Evolutionary conservation across 495 filamentous ascomycete genomes (phyloP), one percentile per base, ranked within the genome.

Genomic region (Sphaerosporella brunnea): DNA sequence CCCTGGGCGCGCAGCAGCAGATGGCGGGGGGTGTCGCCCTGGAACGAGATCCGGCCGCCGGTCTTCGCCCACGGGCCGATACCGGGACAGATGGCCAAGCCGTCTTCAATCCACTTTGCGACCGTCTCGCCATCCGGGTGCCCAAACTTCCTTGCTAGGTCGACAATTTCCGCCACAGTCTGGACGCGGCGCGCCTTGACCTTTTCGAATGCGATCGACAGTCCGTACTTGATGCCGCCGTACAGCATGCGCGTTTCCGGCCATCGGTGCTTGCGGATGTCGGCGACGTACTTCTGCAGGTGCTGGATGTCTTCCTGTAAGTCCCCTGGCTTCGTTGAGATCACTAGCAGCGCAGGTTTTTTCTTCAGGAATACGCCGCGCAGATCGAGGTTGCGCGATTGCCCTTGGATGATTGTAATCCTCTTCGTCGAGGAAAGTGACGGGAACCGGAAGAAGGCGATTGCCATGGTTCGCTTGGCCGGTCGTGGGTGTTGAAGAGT

Each of bases 151-250:
- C 26, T 26, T 24, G 40, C 40, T 10, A 25, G 8, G 10, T 43
- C 40, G 19, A 43, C 18, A 2, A 43, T 26, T 2, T 43, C 13
- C 21, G 19, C 13, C 3, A 43, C 20, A 11, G 21, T 26, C 5
- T 25, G 13, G 3, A 11, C 21, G 13, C 40, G 8, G 10, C 40
- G 21, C 10, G 26, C 20, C 40, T 26, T 24, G 20, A 13, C 21
- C 40, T 43, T 43, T 23, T 43, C 40, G 40, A 43, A 43, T 3
- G 19, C 23, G 40, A 43, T 26, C 11, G 9, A 1, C 7, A 43
- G 21, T 11, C 40, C 13, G 24, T 24, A 20, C 19, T 24, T 18
- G 40, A 43, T 43, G 24, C 21, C 21, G 9, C 13, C 23, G 40
- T 26, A 9, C 13, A 18, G 40, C 35, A 18, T 4, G 8, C 5